Percentiles rank a stretch among this genome's conserved stretches.
Evolutionary conservation across 805 yeast species (phyloP).

Genomic region (Wickerhamiella brachini): DNA sequence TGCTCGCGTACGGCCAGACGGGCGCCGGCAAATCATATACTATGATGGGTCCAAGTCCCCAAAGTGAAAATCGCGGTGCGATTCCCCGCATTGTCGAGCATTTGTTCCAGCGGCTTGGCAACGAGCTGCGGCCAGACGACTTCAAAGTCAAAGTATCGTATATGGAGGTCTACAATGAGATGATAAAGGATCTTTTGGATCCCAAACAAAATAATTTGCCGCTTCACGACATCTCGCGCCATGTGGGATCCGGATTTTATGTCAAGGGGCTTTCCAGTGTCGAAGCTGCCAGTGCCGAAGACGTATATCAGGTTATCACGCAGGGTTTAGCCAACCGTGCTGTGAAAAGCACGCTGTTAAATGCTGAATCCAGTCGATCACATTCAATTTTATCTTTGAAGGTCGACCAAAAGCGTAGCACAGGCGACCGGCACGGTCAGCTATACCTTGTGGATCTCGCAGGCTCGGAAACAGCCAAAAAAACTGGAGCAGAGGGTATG

Average conservation of each 20-base stretch:
- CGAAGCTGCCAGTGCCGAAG: constrained; percentile 44
- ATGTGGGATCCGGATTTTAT: constrained; percentile 41
- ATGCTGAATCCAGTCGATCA: constrained; percentile 59
- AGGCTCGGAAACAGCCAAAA: constrained; percentile 70
- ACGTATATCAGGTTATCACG: constrained; percentile 43
- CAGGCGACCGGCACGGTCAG: constrained; percentile 50
- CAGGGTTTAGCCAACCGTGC: constrained; percentile 46
- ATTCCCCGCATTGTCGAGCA: constrained; percentile 60
- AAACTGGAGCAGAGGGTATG: constrained; percentile 65
- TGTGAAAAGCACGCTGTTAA: constrained; percentile 53
- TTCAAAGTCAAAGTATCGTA: constrained; percentile 50
- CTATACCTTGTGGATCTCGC: constrained; percentile 73
- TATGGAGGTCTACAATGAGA: constrained; percentile 74
- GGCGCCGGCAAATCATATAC: constrained; percentile 68
- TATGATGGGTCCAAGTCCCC: constrained; percentile 50
- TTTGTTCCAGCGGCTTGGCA: constrained; percentile 30
- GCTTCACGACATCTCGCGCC: constrained; percentile 2
- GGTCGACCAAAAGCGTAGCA: constrained; percentile 41
- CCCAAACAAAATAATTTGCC: constrained; percentile 20
- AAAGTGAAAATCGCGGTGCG: constrained; percentile 39
- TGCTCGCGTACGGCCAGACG: constrained; percentile 68
- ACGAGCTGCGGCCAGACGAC: constrained; percentile 31
- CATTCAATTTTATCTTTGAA: constrained; percentile 66
- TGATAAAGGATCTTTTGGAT: constrained; percentile 54
- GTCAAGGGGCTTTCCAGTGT: constrained; percentile 57